phyloP scores from a whole-genome alignment of 352 stramenopile genomes.

The Globisporangium solare region DNA sequence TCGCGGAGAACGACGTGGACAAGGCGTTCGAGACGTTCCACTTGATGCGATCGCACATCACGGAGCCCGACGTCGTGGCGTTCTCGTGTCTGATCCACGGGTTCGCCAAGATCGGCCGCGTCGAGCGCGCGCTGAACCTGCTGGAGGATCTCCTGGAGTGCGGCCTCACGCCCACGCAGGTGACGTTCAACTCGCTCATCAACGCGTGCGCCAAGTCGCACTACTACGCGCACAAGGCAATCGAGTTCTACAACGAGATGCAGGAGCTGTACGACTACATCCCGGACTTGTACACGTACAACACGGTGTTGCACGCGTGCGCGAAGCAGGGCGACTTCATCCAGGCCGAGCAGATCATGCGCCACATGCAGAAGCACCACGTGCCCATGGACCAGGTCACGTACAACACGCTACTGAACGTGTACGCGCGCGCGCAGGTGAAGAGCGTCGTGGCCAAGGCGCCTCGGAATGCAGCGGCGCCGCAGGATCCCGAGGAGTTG shows the following conservation, averaged over 20 bases:
- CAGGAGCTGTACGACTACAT: constrained; percentile 84
- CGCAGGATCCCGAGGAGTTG: constrained; percentile 34
- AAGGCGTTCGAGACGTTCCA: constrained; percentile 85
- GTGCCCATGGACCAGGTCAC: constrained; percentile 64
- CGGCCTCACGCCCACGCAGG: constrained; percentile 55
- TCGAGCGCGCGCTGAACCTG: constrained; percentile 72
- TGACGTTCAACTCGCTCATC: constrained; percentile 81
- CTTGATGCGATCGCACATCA: constrained; percentile 71
- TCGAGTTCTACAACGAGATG: constrained; percentile 86
- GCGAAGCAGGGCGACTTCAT: constrained; percentile 75
- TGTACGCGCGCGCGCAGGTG: constrained; percentile 75
- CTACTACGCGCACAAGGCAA: constrained; percentile 80
- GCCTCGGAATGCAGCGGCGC: constrained; percentile 46
- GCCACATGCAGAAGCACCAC: constrained; percentile 62
- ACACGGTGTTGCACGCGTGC: constrained; percentile 71
- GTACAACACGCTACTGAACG: constrained; percentile 74
- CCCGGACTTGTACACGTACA: constrained; percentile 73
- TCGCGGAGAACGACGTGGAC: constrained; percentile 66
- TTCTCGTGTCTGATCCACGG: constrained; percentile 75
- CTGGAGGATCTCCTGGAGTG: constrained; percentile 72
- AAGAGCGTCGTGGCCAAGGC: constrained; percentile 61
- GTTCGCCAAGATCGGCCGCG: constrained; percentile 64
- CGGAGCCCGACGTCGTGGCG: constrained; percentile 62
- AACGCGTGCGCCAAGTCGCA: constrained; percentile 79
- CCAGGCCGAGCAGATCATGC: constrained; percentile 67